Base-by-base conservation (phyloP, 345 rosid species). In the Boechera stricta region DNA sequence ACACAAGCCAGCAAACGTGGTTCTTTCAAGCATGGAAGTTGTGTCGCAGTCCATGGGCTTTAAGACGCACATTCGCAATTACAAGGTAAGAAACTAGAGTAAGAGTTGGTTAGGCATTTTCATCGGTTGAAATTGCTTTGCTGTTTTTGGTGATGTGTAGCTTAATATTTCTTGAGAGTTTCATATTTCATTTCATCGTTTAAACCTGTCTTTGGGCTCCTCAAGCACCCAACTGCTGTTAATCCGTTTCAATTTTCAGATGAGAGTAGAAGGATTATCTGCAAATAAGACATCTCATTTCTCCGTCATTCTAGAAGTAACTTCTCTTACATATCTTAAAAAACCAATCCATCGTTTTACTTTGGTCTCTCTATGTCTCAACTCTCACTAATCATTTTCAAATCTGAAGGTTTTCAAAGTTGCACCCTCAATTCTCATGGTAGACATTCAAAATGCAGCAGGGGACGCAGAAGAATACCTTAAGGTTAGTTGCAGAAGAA, bases 21-120 rank as follows among this genome's bases (percentile, higher is more conserved):
- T 87, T 57, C 87, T 94, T 42, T 92, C 96, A 63, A 94, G 90
- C 81, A 90, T 94, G 98, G 99, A 94, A 88, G 98, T 94, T 48
- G 97, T 94, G 72, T 91, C 98, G 5, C 99, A 94, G 69, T 94
- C 99, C 67, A 92, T 94, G 99, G 98, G 99, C 7, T 94, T 84
- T 69, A 92, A 94, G 84, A 94, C 99, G 0, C 99, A 94, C 59
- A 94, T 94, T 69, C 97, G 98, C 32, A 94, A 94, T 69, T 94
- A 86, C 80, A 92, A 92, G 93, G 99, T 92, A 10, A 71, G 80
- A 85, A 5, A 57, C 39, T 59, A 59, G 64, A 60, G 31, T 28
- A 52, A 10, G 47, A 62, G 63, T 58, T 32, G 6, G 28, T 56
- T 16, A 11, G 3, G 42, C 52, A 42, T 28, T 47, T 60, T 54